Conservation (phyloP, 2,329 filamentous ascomycete species). For the Colletotrichum echinochloae region DNA sequence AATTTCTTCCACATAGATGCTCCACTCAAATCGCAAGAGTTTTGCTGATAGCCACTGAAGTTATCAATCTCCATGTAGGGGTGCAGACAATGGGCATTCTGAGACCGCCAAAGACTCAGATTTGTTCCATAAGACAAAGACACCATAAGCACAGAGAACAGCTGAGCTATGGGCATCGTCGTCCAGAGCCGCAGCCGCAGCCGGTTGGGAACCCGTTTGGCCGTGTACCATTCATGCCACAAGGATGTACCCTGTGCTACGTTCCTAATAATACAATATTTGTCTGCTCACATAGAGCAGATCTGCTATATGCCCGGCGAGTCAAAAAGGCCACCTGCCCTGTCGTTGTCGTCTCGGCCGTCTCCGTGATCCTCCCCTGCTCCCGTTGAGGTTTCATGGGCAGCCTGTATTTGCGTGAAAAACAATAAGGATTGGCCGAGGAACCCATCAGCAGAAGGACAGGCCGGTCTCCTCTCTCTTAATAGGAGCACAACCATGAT, state of each 20-base stretch:
- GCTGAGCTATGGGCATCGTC: neutral
- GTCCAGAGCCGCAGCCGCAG: too few relatives aligned
- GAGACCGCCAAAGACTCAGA: neutral
- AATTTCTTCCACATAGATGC: neutral
- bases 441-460: neutral
- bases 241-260: neutral
- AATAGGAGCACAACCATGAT: neutral
- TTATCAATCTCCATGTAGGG: neutral
- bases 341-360: too few relatives aligned
- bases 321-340: neutral
- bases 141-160: neutral
- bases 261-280: neutral
- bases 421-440: neutral
- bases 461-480: neutral
- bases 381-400: neutral
- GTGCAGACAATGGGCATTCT: neutral
- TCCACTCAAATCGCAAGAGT: neutral
- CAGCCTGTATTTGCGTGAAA: neutral
- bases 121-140: neutral
- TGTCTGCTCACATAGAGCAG: too few relatives aligned
- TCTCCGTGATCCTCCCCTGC: neutral
- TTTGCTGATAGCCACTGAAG: neutral
- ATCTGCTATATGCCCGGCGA: neutral
- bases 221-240: neutral
- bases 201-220: neutral